Conservation (phyloP, 257 asterid genomes). For the Solanum neorickii region DNA sequence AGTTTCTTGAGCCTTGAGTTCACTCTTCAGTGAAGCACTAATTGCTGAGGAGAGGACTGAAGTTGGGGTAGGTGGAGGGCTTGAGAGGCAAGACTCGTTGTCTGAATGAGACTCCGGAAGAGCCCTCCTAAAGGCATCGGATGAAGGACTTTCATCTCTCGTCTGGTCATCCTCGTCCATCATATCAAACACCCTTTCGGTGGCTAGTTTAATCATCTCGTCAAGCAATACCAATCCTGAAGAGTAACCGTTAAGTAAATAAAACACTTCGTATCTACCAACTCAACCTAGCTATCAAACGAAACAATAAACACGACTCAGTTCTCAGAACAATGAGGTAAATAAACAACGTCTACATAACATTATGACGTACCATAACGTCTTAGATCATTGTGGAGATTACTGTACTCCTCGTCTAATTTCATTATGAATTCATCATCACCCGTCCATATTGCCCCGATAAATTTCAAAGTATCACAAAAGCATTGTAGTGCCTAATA, state of each 20-base stretch:
- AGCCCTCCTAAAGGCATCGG: conserved; percentile 25
- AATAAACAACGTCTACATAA: neutral
- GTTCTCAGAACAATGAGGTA: neutral
- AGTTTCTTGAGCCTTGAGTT: conserved; percentile 42
- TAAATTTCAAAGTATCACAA: conserved; percentile 48
- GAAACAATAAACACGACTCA: neutral
- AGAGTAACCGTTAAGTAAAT: neutral
- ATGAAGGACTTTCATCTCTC: conserved; percentile 23
- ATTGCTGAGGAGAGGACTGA: conserved; percentile 52
- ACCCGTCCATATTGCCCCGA: conserved; percentile 65
- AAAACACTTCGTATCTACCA: neutral
- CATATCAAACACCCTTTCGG: conserved; percentile 45
- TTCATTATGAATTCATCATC: conserved; percentile 50
- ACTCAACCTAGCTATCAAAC: neutral
- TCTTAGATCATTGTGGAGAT: conserved; percentile 30
- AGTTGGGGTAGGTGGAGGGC: conserved; percentile 75
- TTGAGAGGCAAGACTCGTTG: neutral
- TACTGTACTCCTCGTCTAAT: conserved; percentile 28
- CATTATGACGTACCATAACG: conserved; percentile 12
- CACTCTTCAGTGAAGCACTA: conserved; percentile 11
- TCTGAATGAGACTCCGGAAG: conserved; percentile 18
- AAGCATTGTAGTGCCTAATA: conserved; percentile 47
- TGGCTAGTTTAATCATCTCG: conserved; percentile 53
- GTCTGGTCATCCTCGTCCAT: conserved; percentile 20
- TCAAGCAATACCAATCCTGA: conserved; percentile 60